phyloP scores from a whole-genome alignment of 208 protist species.

The Acanthamoeba lenticulata region DNA sequence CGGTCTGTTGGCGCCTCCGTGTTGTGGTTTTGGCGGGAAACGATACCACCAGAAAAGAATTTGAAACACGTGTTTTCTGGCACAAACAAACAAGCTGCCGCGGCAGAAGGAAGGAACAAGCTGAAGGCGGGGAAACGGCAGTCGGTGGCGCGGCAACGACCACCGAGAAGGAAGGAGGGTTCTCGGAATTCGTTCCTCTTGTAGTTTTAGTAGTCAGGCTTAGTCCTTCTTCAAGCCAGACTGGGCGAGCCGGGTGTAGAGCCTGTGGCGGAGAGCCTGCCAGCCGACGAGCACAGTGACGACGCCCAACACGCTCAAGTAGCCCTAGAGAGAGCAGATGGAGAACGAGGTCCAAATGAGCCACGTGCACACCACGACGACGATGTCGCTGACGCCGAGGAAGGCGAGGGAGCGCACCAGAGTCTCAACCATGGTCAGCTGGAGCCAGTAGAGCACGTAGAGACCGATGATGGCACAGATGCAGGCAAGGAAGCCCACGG shows the following conservation, averaged over 20 bases:
- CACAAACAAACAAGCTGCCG: not conserved
- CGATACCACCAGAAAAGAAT: not conserved
- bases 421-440: constrained; percentile 15
- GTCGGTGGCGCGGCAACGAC: not conserved
- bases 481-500: not conserved
- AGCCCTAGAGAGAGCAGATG: not conserved
- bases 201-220: not conserved
- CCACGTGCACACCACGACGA: not conserved
- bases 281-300: not conserved
- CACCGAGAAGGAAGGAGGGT: not conserved
- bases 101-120: not conserved
- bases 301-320: not conserved
- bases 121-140: not conserved
- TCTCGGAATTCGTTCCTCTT: not conserved
- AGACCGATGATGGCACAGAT: not conserved
- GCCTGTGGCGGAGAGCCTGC: not conserved
- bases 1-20: no score
- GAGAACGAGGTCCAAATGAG: not conserved
- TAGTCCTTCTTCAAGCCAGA: not conserved
- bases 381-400: no score
- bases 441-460: constrained; percentile 21
- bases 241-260: not conserved
- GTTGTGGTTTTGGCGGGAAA: no score
- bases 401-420: no score
- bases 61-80: not conserved